phyloP scores from a whole-genome alignment of 2,329 filamentous ascomycete genomes.

The Exophiala mesophila region DNA sequence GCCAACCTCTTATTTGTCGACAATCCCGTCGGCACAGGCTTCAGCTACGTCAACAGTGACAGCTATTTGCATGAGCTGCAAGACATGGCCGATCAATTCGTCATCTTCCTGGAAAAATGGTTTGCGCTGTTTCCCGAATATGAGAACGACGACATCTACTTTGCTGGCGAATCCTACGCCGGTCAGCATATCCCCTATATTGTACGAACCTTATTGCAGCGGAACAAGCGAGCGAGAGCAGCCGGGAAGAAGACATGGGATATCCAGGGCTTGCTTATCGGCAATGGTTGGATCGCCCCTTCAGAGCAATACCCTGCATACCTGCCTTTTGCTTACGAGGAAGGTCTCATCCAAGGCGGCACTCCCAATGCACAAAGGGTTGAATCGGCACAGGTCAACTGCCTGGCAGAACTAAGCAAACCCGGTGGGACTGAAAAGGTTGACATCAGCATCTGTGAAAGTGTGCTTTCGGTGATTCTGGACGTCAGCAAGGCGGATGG shows the following conservation, averaged over 20 bases:
- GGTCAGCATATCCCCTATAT: slow-evolving; percentile 98
- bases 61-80: slow-evolving; percentile 79
- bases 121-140: slow-evolving; percentile 89
- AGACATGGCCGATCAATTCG: slow-evolving; percentile 84
- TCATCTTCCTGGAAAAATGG: slow-evolving; percentile 86
- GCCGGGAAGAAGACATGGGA: slow-evolving; percentile 60
- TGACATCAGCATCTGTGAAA: slow-evolving; percentile 67
- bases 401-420: slow-evolving; percentile 57
- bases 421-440: slow-evolving; percentile 58
- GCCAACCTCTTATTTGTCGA: slow-evolving; percentile 96
- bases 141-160: slow-evolving; percentile 82
- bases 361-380: slow-evolving; percentile 61
- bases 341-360: slow-evolving; percentile 64
- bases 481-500: slow-evolving; percentile 55
- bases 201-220: slow-evolving; percentile 79
- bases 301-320: slow-evolving; percentile 86
- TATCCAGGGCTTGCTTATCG: slow-evolving; percentile 80
- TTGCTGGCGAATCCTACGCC: slow-evolving; percentile 94
- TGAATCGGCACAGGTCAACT: slow-evolving; percentile 64
- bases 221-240: slow-evolving; percentile 61
- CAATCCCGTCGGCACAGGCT: slow-evolving; percentile 93
- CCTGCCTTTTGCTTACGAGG: slow-evolving; percentile 72
- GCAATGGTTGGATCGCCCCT: slow-evolving; percentile 96
- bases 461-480: slow-evolving; percentile 69
- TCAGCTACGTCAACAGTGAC: slow-evolving; percentile 89